Evolutionary conservation across 148 eudicot genomes (phyloP), one percentile per base, ranked within the genome.

Genomic region (Rhododendron ovatum): DNA sequence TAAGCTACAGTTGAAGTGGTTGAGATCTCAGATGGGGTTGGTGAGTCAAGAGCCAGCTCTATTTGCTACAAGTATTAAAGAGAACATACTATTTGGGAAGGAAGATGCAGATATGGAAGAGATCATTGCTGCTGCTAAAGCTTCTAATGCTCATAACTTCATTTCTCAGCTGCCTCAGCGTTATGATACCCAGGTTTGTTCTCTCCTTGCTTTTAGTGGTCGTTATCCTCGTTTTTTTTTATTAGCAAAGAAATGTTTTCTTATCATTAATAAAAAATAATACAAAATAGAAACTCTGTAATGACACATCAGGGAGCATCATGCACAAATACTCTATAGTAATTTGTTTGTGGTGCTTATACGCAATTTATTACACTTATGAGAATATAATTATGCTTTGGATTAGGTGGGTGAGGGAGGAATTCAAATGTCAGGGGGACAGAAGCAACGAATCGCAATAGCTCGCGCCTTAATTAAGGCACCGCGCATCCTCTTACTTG

Each of bases 41-140:
- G 99, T 96, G 59, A 95, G 98, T 84, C 99, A 96, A 79, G 99
- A 96, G 85, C 99, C 99, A 2, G 97, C 96, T 0, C 90, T 96
- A 1, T 96, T 96, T 83, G 99, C 95, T 0, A 94, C 99, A 0
- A 87, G 92, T 1, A 96, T 96, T 45, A 96, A 91, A 85, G 99
- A 96, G 83, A 96, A 96, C 87, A 94, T 96, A 82, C 91, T 95
- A 84, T 95, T 96, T 74, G 99, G 98, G 39, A 96, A 94, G 80
- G 99, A 94, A 83, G 94, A 94, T 75, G 99, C 94, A 5, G 90
- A 90, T 2, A 84, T 92, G 87, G 98, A 94, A 12, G 96, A 95
- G 87, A 92, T 96, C 65, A 82, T 95, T 67, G 94, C 89, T 83
- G 98, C 99, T 85, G 91, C 95, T 1, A 94, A 90, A 89, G 98